Evolutionary conservation across 208 protist genomes (phyloP).

Genomic region (Leishmania turanica): DNA sequence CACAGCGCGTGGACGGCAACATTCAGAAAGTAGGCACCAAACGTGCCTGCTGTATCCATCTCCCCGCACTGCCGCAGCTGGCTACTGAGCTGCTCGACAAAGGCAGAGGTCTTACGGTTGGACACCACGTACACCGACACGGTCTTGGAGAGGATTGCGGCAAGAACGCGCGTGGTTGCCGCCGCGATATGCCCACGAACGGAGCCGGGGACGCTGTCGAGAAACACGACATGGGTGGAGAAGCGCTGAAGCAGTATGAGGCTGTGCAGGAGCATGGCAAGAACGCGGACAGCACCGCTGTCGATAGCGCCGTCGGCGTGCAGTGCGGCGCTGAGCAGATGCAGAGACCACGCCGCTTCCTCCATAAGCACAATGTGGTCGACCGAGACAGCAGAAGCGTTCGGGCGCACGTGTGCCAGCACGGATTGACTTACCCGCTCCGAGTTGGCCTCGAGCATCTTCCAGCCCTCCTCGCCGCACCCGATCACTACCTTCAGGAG

Average conservation of each 20-base stretch:
- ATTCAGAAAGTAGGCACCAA: slow-evolving; percentile 36
- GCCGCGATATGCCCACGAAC: slow-evolving; percentile 29
- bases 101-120: slow-evolving; percentile 34
- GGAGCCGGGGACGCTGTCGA: slow-evolving; percentile 13
- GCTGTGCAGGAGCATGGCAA: slow-evolving; percentile 29
- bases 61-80: slow-evolving; percentile 33
- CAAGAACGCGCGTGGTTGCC: slow-evolving; percentile 16
- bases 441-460: slow-evolving; percentile 17
- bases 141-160: slow-evolving; percentile 27
- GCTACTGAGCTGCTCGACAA: slow-evolving; percentile 30
- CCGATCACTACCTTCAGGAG: slow-evolving; percentile 35
- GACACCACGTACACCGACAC: slow-evolving; percentile 30
- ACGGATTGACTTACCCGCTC: slow-evolving; percentile 10
- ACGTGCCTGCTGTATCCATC: slow-evolving; percentile 24
- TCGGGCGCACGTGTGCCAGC: slow-evolving; percentile 13
- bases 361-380: slow-evolving; percentile 26
- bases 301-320: slow-evolving; percentile 23
- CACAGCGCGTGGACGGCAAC: slow-evolving; percentile 33
- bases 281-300: slow-evolving; percentile 15
- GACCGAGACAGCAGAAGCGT: background rate
- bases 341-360: slow-evolving; percentile 35
- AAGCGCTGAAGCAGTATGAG: slow-evolving; percentile 25
- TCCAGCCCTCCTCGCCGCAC: slow-evolving; percentile 40
- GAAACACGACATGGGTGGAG: background rate
- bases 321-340: slow-evolving; percentile 29